A percentile compares a stretch with the other conserved stretches of the same genome.
Conservation (phyloP, 1,284 basidiomycete species). For the Ustilago curta region DNA sequence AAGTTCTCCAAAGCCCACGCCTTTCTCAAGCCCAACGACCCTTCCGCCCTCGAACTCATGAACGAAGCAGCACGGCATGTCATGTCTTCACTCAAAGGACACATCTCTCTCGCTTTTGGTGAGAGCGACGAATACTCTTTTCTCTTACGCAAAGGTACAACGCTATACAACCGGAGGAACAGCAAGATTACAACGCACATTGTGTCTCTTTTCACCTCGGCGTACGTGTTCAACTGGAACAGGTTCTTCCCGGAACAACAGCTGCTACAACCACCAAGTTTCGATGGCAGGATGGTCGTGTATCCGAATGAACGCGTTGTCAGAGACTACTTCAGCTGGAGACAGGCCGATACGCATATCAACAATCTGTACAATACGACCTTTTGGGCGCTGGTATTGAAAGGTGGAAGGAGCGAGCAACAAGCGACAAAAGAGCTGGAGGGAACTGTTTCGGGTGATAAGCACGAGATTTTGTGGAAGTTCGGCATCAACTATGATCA, state of each 20-base stretch:
- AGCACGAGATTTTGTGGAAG: slow-evolving; percentile 85
- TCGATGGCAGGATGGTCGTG: slow-evolving; percentile 84
- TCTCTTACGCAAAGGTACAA: slow-evolving; percentile 80
- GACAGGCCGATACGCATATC: slow-evolving; percentile 96
- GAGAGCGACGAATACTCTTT: slow-evolving; percentile 99
- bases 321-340: slow-evolving; percentile 93
- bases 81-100: slow-evolving; percentile 73
- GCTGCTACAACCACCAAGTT: slow-evolving; percentile 84
- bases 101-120: slow-evolving; percentile 77
- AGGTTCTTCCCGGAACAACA: slow-evolving; percentile 80
- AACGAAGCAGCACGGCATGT: slow-evolving; percentile 86
- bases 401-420: slow-evolving; percentile 79
- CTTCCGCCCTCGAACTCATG: slow-evolving; percentile 87
- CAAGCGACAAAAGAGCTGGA: slow-evolving; percentile 80
- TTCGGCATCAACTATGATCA: slow-evolving; percentile 91
- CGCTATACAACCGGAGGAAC: slow-evolving; percentile 82
- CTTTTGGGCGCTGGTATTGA: slow-evolving; percentile 92
- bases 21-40: slow-evolving; percentile 93
- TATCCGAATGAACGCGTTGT: slow-evolving; percentile 82
- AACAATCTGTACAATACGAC: slow-evolving; percentile 97
- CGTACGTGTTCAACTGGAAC: slow-evolving; percentile 88
- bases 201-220: slow-evolving; percentile 90
- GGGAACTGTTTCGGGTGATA: slow-evolving; percentile 88
- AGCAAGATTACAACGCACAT: slow-evolving; percentile 89
- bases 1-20: slow-evolving; percentile 87